phyloP scores from a whole-genome alignment of 2,329 filamentous ascomycete genomes.

The Dothistroma pini region DNA sequence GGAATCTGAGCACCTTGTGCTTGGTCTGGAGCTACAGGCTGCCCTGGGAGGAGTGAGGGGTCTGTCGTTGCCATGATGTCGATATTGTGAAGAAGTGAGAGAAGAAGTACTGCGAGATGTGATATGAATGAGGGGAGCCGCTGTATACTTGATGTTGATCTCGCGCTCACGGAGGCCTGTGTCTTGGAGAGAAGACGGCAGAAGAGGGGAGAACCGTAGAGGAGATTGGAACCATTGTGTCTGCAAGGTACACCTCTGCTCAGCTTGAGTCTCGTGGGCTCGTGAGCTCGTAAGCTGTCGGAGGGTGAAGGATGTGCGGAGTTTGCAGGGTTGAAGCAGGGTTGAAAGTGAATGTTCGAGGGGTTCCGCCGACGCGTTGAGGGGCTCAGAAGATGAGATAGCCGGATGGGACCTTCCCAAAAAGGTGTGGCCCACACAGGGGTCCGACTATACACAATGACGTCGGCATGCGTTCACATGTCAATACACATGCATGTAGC shows the following conservation, averaged over 20 bases:
- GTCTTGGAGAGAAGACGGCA: neutral
- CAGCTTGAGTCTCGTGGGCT: neutral
- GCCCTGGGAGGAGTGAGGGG: neutral
- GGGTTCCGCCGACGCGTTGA: neutral
- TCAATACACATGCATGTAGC: neutral
- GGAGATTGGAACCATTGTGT: neutral
- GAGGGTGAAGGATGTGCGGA: slow-evolving; percentile 1
- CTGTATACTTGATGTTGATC: neutral
- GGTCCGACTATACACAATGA: neutral
- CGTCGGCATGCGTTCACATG: slow-evolving; percentile 2
- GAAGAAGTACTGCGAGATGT: neutral
- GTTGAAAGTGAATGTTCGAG: slow-evolving; percentile 1
- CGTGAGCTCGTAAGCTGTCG: neutral
- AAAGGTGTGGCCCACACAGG: neutral
- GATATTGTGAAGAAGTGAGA: neutral
- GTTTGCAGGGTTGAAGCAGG: slow-evolving; percentile 4
- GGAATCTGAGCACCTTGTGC: slow-evolving; percentile 46
- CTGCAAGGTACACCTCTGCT: neutral
- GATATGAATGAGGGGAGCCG: neutral
- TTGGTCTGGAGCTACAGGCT: slow-evolving; percentile 7
- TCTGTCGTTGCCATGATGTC: slow-evolving; percentile 6
- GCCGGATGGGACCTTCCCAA: neutral
- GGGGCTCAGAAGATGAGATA: neutral
- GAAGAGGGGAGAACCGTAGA: neutral
- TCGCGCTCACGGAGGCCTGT: neutral